phyloP scores from a whole-genome alignment of 768 basidiomycete genomes.

The Rhizopogon vulgaris region DNA sequence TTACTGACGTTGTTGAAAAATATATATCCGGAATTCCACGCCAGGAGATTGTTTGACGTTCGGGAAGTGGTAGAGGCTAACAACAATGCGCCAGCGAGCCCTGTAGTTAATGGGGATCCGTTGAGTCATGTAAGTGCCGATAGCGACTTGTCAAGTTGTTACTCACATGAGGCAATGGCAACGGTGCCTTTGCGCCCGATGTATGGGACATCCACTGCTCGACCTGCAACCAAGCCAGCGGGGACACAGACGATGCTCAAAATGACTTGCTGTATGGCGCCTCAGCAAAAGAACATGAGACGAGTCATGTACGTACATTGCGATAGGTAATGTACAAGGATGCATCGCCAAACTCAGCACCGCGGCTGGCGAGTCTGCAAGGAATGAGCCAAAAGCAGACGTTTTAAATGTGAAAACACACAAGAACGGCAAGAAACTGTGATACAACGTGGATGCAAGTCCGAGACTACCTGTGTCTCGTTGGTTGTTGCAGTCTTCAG shows the following conservation, averaged over 20 bases:
- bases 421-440: slow-evolving; percentile 49
- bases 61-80: slow-evolving; percentile 68
- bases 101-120: slow-evolving; percentile 42
- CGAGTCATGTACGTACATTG: slow-evolving; percentile 36
- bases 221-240: slow-evolving; percentile 66
- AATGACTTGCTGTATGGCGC: slow-evolving; percentile 52
- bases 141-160: slow-evolving; percentile 7
- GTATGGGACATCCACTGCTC: slow-evolving; percentile 57
- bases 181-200: slow-evolving; percentile 66
- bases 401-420: slow-evolving; percentile 18
- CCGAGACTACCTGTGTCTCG: slow-evolving; percentile 57
- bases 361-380: slow-evolving; percentile 52
- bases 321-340: slow-evolving; percentile 68
- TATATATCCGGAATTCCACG: slow-evolving; percentile 77
- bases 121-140: slow-evolving; percentile 33
- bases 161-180: slow-evolving; percentile 55
- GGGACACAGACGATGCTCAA: slow-evolving; percentile 64
- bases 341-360: slow-evolving; percentile 63
- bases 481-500: not conserved
- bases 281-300: not conserved
- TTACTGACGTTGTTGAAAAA: slow-evolving; percentile 49
- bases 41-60: slow-evolving; percentile 60
- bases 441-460: slow-evolving; percentile 64
- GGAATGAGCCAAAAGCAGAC: not conserved
- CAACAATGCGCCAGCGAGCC: slow-evolving; percentile 69